Evolutionary conservation across 345 rosid genomes (phyloP).

Genomic region (Moricandia moricandioides): DNA sequence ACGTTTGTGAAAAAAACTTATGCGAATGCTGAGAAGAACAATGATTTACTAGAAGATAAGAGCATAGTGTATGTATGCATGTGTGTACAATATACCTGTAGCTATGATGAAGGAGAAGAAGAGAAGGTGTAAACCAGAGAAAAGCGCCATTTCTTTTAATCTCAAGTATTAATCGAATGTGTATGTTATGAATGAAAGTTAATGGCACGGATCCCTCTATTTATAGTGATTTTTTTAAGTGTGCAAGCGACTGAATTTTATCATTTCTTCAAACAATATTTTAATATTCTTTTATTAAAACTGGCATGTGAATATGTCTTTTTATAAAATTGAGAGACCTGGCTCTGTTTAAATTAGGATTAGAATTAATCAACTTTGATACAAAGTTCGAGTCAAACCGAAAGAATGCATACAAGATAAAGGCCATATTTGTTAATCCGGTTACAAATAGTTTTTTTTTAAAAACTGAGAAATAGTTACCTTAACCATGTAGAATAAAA

Average conservation of each 20-base stretch:
- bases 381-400: no score
- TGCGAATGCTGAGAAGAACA: background rate
- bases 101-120: slow-evolving; percentile 25
- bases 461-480: no score
- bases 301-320: background rate
- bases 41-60: background rate
- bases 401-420: background rate
- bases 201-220: background rate
- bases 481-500: background rate
- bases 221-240: slow-evolving; percentile 4
- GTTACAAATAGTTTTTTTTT: background rate
- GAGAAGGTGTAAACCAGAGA: slow-evolving; percentile 11
- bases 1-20: background rate
- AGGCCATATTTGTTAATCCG: background rate
- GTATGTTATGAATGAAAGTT: background rate
- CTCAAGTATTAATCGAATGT: background rate
- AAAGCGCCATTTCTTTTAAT: slow-evolving; percentile 10
- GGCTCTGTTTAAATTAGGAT: background rate
- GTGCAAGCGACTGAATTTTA: background rate
- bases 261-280: background rate
- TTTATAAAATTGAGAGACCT: background rate
- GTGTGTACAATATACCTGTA: slow-evolving; percentile 2
- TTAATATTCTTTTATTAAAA: background rate
- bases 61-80: background rate
- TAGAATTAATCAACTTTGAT: background rate